Evolutionary conservation across 1,284 basidiomycete species (phyloP).

Genomic region (Sporisorium scitamineum): DNA sequence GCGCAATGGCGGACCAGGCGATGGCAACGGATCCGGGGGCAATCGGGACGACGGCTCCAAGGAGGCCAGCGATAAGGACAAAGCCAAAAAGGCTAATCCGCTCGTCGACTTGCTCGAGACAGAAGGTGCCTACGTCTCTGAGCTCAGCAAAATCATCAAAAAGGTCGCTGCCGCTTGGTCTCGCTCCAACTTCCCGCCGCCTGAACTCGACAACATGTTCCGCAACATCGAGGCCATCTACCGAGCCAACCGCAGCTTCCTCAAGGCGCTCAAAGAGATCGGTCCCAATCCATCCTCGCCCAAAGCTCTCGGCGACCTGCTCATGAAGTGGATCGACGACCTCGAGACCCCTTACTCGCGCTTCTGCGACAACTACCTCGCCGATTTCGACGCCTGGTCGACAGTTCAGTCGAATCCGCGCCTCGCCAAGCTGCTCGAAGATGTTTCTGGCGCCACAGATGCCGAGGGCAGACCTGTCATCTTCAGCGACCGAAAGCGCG

Average conservation of each 20-base stretch:
- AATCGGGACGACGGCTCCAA: slow-evolving; percentile 31
- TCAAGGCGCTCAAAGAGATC: slow-evolving; percentile 85
- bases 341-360: slow-evolving; percentile 82
- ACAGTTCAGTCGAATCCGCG: slow-evolving; percentile 81
- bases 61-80: slow-evolving; percentile 38
- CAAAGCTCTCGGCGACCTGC: slow-evolving; percentile 90
- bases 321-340: slow-evolving; percentile 91
- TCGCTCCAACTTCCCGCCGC: slow-evolving; percentile 89
- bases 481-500: slow-evolving; percentile 54
- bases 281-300: slow-evolving; percentile 92
- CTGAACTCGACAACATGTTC: slow-evolving; percentile 92
- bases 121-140: slow-evolving; percentile 91
- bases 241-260: slow-evolving; percentile 85
- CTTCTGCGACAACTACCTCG: slow-evolving; percentile 80
- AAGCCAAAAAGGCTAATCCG: slow-evolving; percentile 75
- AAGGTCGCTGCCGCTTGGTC: slow-evolving; percentile 98
- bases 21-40: slow-evolving; percentile 33
- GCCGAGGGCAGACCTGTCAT: slow-evolving; percentile 48
- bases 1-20: slow-evolving; percentile 21
- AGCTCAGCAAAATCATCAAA: slow-evolving; percentile 90
- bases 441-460: slow-evolving; percentile 74
- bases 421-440: slow-evolving; percentile 77
- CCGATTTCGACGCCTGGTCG: slow-evolving; percentile 85
- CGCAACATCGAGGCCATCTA: slow-evolving; percentile 90
- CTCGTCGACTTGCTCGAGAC: slow-evolving; percentile 92